Evolutionary conservation across 1,284 basidiomycete species (phyloP).

Genomic region (Somion occarium): DNA sequence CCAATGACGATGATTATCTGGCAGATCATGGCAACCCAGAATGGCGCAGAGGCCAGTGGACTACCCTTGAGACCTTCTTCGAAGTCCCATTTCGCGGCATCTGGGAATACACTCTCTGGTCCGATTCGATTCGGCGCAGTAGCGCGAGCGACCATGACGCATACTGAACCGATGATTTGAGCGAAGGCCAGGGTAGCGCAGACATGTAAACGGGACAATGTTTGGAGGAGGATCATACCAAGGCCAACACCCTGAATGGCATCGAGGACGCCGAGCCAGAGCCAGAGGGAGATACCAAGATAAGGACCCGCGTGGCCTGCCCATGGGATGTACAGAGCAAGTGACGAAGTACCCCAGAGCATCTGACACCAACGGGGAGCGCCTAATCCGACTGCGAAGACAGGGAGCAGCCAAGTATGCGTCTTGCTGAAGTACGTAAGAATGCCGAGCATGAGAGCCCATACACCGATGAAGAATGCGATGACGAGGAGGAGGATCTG

Average conservation of each 20-base stretch:
- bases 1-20: constrained; percentile 83
- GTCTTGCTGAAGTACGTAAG: constrained; percentile 86
- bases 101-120: constrained; percentile 88
- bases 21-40: constrained; percentile 83
- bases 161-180: constrained; percentile 76
- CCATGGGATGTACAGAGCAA: constrained; percentile 89
- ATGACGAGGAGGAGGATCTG: constrained; percentile 76
- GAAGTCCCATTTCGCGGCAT: constrained; percentile 85
- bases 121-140: constrained; percentile 83
- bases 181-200: constrained; percentile 88
- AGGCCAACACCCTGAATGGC: constrained; percentile 90
- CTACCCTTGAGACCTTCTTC: constrained; percentile 64
- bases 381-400: constrained; percentile 90
- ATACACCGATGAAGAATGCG: constrained; percentile 82
- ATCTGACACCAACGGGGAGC: constrained; percentile 93
- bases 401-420: constrained; percentile 89
- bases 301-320: constrained; percentile 81
- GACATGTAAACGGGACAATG: constrained; percentile 86
- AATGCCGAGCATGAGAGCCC: constrained; percentile 70
- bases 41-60: constrained; percentile 74
- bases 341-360: constrained; percentile 85
- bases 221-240: constrained; percentile 92
- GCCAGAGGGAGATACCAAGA: constrained; percentile 82
- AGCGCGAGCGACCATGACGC: constrained; percentile 82
- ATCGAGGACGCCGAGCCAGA: constrained; percentile 91